phyloP scores from a whole-genome alignment of 2,329 filamentous ascomycete species.

The Trichoderma koningiopsis region DNA sequence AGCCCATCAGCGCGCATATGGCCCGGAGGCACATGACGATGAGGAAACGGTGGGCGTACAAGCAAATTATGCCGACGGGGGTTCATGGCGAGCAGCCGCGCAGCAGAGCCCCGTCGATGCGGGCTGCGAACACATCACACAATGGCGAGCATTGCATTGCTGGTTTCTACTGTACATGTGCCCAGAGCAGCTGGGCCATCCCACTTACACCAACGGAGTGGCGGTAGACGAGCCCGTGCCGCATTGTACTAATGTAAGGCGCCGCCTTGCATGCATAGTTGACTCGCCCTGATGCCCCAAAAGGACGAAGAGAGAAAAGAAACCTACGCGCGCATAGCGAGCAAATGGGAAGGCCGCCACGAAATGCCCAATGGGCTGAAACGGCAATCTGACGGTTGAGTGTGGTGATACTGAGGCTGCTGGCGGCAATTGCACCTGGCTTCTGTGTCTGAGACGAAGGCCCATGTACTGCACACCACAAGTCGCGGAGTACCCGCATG shows the following conservation, averaged over 20 bases:
- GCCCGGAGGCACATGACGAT: slow-evolving; percentile 1
- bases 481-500: background rate
- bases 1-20: background rate
- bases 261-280: slow-evolving; percentile 6
- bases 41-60: background rate
- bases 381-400: slow-evolving; percentile 10
- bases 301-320: background rate
- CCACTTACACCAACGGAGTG: background rate
- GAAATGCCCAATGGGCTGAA: background rate
- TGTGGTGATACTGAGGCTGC: slow-evolving; percentile 8
- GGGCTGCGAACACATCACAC: slow-evolving; percentile 14
- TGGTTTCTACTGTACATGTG: background rate
- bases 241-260: background rate
- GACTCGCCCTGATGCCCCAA: background rate
- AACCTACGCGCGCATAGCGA: slow-evolving; percentile 14
- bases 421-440: slow-evolving; percentile 1
- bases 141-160: background rate
- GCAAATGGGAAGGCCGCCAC: background rate
- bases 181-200: background rate
- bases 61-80: background rate
- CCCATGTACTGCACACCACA: background rate
- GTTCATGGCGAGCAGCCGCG: background rate
- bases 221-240: slow-evolving; percentile 1
- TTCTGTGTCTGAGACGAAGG: background rate
- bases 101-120: slow-evolving; percentile 3